Percentiles rank a stretch among this genome's conserved stretches.
phyloP scores from a whole-genome alignment of 2,329 filamentous ascomycete species.

The Ophiosphaerella herpotricha region DNA sequence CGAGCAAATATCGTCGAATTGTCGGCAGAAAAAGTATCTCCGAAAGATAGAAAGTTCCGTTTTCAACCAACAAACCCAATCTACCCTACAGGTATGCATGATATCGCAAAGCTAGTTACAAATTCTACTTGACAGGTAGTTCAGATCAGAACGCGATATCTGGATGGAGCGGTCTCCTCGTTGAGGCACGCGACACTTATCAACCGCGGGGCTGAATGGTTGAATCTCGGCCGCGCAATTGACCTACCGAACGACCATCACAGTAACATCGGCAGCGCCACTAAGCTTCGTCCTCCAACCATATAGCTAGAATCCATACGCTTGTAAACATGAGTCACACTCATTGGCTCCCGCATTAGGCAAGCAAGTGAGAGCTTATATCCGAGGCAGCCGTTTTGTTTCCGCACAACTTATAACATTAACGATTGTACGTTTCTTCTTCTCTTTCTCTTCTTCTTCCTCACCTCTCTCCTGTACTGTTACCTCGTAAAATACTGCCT shows the following conservation, averaged over 20 bases:
- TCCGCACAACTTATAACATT: conserved; percentile 3
- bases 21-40: no score
- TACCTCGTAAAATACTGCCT: not conserved
- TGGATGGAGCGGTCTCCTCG: no score
- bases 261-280: not conserved
- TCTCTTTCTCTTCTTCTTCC: conserved; percentile 12
- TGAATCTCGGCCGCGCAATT: conserved; percentile 2
- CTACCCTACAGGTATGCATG: no score
- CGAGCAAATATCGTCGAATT: no score
- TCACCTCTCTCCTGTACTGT: not conserved
- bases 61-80: no score
- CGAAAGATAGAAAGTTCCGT: no score
- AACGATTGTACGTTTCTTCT: conserved; percentile 6
- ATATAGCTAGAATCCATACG: not conserved
- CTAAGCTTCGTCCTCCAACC: conserved; percentile 1
- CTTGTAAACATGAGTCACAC: conserved; percentile 10
- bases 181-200: not conserved
- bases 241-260: not conserved
- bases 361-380: conserved; percentile 6
- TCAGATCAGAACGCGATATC: no score
- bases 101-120: no score
- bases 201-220: not conserved
- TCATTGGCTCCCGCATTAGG: not conserved
- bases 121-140: no score
- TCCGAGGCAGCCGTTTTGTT: conserved; percentile 4